Evolutionary conservation across 2,329 filamentous ascomycete species (phyloP).

Genomic region (Dactylonectria macrodidyma): DNA sequence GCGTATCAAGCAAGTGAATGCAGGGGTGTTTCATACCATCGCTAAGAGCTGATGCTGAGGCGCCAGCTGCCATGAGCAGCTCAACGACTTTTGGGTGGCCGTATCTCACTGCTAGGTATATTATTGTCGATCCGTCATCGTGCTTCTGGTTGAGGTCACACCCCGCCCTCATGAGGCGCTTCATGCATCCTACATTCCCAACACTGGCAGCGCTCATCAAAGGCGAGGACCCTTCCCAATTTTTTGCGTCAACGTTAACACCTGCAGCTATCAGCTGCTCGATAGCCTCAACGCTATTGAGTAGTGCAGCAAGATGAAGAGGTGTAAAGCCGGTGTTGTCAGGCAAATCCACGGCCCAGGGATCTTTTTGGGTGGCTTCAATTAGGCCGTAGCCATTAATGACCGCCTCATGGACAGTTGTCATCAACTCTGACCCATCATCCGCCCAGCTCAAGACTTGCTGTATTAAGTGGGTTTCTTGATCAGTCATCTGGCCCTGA

Average conservation of each 20-base stretch:
- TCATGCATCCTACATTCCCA: not conserved
- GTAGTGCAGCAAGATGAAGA: rapidly evolving
- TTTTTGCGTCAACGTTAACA: conserved; percentile 8
- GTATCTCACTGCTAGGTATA: not conserved
- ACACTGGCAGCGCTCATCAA: not conserved
- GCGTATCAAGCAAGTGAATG: not conserved
- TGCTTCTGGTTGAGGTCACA: not conserved
- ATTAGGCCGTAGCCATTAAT: rapidly evolving
- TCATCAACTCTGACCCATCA: rapidly evolving
- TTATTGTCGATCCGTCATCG: rapidly evolving
- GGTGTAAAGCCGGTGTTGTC: rapidly evolving
- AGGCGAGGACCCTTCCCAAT: rapidly evolving
- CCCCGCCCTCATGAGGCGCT: not conserved
- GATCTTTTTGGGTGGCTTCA: conserved; percentile 12
- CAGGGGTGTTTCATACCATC: not conserved
- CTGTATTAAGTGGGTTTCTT: not conserved
- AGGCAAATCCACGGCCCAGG: conserved; percentile 14
- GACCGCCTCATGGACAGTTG: conserved; percentile 13
- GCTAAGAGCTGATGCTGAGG: not conserved
- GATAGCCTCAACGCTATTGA: rapidly evolving
- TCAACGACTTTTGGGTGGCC: not conserved
- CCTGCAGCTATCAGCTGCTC: conserved; percentile 14
- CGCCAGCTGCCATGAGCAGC: conserved; percentile 7
- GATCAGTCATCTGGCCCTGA: not conserved
- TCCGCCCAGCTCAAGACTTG: not conserved